phyloP scores from a whole-genome alignment of 345 rosid species.

The Citrus mangshanensis region DNA sequence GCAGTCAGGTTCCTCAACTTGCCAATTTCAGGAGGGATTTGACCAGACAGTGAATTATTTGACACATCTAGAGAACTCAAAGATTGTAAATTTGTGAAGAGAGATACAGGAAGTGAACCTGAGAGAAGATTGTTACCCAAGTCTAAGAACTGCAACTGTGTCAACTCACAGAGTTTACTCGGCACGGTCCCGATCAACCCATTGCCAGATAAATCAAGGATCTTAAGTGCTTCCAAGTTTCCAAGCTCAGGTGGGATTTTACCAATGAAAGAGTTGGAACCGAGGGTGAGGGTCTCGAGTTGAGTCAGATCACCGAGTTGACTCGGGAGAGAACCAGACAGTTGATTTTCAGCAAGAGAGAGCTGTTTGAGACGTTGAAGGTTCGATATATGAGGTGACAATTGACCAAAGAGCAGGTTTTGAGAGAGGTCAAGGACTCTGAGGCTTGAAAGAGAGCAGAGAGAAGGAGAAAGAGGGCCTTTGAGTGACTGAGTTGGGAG shows the following conservation, averaged over 20 bases:
- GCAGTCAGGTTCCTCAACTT: conserved; percentile 51
- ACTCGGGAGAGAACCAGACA: conserved; percentile 45
- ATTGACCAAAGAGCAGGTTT: neutral
- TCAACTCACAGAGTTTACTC: conserved; percentile 39
- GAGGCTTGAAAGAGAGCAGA: conserved; percentile 54
- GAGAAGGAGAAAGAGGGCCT: conserved; percentile 44
- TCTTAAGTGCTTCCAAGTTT: conserved; percentile 36
- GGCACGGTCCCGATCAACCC: conserved; percentile 53
- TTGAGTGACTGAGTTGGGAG: conserved; percentile 39
- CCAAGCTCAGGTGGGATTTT: conserved; percentile 57
- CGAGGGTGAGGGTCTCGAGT: conserved; percentile 46
- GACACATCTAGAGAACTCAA: conserved; percentile 64
- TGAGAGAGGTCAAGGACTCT: conserved; percentile 55
- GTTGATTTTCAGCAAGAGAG: conserved; percentile 14
- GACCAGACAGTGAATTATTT: conserved; percentile 66
- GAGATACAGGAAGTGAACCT: conserved; percentile 47
- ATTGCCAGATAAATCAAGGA: conserved; percentile 64
- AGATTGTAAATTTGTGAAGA: conserved; percentile 43
- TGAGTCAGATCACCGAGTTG: conserved; percentile 36
- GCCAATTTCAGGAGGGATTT: conserved; percentile 60
- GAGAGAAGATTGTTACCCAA: conserved; percentile 27
- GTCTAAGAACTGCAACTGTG: neutral
- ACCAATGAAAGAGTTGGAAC: conserved; percentile 46
- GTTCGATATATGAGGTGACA: neutral
- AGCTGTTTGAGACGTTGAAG: neutral